Evolutionary conservation across 495 filamentous ascomycete species (phyloP), one percentile per base, ranked within the genome.

Genomic region (Durotheca rogersii): DNA sequence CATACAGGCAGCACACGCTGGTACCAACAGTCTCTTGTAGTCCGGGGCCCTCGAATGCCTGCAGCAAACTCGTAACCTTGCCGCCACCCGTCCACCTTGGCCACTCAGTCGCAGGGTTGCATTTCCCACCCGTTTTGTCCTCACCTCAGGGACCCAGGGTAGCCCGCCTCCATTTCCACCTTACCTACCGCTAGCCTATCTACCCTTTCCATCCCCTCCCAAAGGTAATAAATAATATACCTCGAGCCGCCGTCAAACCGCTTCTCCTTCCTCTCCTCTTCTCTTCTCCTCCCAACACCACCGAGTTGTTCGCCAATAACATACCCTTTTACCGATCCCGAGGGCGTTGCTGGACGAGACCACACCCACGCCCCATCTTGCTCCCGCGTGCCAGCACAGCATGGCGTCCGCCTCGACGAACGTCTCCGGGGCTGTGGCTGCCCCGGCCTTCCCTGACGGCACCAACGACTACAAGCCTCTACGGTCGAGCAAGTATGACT

Each of bases 381-480:
- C n/a, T 36, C 14, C 20, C 19, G 23, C 9, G 25, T 50, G 15
- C 23, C 15, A 33, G 40, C 35, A 47, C 64, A 41, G 41, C 66
- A 78, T 76, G 74, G 72, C 74, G 52, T 69, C 73, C 45, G 64
- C 67, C 17, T 67, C 73, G 37, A 54, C 35, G 46, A 56, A 39
- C 42, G 39, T 41, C 32, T 38, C 61, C 36, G 51, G 68, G 27
- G 36, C 65, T 18, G 41, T 56, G 23, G 63, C 60, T 52, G 61
- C 61, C 25, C 47, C 67, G 60, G 67, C 67, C 50, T 68, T 71
- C 60, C 67, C 70, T 43, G 74, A 78, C 41, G 74, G 74, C 52
- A 75, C 72, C 48, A 72, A 67, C 41, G 74, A 78, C 51, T 70
- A 72, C 53, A 63, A 75, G 45, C 72, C 74, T 6, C 56, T 78